A percentile compares a stretch with the other conserved stretches of the same genome.
phyloP scores from a whole-genome alignment of 2,329 filamentous ascomycete species.

The Pochonia chlamydosporia region DNA sequence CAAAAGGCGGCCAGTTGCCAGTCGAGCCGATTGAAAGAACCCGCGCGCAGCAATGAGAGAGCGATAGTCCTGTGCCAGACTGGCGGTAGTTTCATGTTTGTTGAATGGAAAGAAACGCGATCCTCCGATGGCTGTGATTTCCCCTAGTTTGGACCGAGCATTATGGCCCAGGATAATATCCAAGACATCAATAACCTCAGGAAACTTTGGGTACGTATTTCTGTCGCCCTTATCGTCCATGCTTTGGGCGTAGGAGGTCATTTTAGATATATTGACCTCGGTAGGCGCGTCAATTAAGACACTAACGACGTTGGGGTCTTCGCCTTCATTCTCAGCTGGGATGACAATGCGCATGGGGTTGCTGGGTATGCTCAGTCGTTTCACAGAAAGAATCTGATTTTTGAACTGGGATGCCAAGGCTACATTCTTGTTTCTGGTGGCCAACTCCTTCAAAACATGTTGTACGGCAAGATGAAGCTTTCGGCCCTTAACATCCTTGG shows the following conservation, averaged over 20 bases:
- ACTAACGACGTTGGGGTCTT: slow-evolving; percentile 27
- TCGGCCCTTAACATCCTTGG: slow-evolving; percentile 31
- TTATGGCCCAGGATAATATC: slow-evolving; percentile 44
- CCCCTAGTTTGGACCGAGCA: slow-evolving; percentile 28
- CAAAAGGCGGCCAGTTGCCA: slow-evolving; percentile 47
- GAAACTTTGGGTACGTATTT: slow-evolving; percentile 40
- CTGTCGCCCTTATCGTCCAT: slow-evolving; percentile 33
- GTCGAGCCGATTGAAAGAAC: slow-evolving; percentile 49
- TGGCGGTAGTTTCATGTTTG: slow-evolving; percentile 16
- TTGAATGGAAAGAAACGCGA: slow-evolving; percentile 44
- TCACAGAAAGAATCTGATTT: slow-evolving; percentile 36
- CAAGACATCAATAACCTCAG: slow-evolving; percentile 43
- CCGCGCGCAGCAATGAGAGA: slow-evolving; percentile 41
- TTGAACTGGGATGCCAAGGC: slow-evolving; percentile 45
- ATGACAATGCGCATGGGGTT: slow-evolving; percentile 30
- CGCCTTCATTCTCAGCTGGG: slow-evolving; percentile 22
- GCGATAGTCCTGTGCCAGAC: slow-evolving; percentile 22
- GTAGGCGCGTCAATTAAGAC: slow-evolving; percentile 36
- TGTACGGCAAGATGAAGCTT: slow-evolving; percentile 38
- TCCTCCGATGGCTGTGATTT: slow-evolving; percentile 36
- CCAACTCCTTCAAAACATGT: slow-evolving; percentile 30
- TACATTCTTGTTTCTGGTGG: slow-evolving; percentile 20
- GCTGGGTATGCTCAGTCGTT: slow-evolving; percentile 28
- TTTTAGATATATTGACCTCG: slow-evolving; percentile 29
- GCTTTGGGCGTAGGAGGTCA: slow-evolving; percentile 40